phyloP scores from a whole-genome alignment of 768 basidiomycete species.

The Termitomyces sp. region DNA sequence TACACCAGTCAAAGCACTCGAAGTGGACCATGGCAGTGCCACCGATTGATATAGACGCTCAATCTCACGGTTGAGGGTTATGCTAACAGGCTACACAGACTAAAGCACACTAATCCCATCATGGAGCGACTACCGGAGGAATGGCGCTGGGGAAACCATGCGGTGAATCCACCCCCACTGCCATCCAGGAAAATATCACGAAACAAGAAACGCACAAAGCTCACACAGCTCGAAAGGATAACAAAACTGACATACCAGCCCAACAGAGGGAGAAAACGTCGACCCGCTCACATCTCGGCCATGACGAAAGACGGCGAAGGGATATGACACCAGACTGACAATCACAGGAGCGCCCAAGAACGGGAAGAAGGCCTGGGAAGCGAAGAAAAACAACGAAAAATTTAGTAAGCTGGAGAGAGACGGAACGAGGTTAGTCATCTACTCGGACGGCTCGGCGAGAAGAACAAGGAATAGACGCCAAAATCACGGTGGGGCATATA shows the following conservation, averaged over 20 bases:
- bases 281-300: background rate
- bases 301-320: background rate
- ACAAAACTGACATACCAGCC: background rate
- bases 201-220: background rate
- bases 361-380: background rate
- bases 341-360: background rate
- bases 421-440: background rate
- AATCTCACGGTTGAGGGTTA: background rate
- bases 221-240: background rate
- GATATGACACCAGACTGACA: too few relatives aligned
- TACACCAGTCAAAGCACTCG: too few relatives aligned
- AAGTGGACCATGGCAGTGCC: too few relatives aligned
- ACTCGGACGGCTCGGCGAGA: background rate
- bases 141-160: background rate
- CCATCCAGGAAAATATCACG: background rate
- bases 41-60: too few relatives aligned
- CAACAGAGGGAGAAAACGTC: background rate
- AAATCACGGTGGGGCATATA: background rate
- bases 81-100: conserved; percentile 22
- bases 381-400: background rate
- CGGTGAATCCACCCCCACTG: background rate
- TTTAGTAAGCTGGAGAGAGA: background rate
- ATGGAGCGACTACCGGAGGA: background rate
- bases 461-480: background rate
- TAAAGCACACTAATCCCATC: conserved; percentile 1